A percentile compares a stretch with the other conserved stretches of the same genome.
Conservation (phyloP, 352 stramenopile genomes). For the Phytopythium delawarense region DNA sequence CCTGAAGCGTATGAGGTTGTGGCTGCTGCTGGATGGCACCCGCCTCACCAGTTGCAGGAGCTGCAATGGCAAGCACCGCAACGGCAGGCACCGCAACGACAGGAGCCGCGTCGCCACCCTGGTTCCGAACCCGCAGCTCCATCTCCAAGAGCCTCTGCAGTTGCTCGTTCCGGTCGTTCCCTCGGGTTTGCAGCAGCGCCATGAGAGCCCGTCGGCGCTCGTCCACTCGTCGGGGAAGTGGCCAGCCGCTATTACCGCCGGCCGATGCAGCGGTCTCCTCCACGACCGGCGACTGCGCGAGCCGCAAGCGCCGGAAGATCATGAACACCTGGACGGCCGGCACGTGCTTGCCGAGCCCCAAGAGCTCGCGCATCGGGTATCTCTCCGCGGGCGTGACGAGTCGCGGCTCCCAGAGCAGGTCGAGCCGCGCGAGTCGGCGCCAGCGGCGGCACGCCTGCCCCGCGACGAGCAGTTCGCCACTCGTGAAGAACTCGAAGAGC, state of each 20-base stretch:
- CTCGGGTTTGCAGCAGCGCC: slow-evolving; percentile 1
- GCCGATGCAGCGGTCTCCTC: neutral
- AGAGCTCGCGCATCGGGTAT: slow-evolving; percentile 56
- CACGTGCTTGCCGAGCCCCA: slow-evolving; percentile 38
- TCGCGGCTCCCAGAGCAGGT: slow-evolving; percentile 66
- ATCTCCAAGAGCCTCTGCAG: slow-evolving; percentile 8
- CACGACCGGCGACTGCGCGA: slow-evolving; percentile 21
- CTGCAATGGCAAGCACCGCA: neutral
- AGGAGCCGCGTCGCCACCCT: neutral
- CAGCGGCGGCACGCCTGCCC: slow-evolving; percentile 56
- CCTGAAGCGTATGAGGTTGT: neutral
- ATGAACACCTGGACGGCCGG: slow-evolving; percentile 75
- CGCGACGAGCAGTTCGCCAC: slow-evolving; percentile 35
- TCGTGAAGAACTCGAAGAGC: slow-evolving; percentile 53
- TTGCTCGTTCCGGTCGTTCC: slow-evolving; percentile 4
- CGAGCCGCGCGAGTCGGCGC: slow-evolving; percentile 41
- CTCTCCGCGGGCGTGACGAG: slow-evolving; percentile 52
- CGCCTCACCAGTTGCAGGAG: neutral
- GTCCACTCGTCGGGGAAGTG: neutral
- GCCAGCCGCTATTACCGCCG: neutral
- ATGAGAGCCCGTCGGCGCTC: slow-evolving; percentile 2
- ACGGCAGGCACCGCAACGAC: neutral
- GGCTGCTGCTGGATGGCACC: neutral
- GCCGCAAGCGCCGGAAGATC: slow-evolving; percentile 50
- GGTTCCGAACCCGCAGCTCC: slow-evolving; percentile 3